Percentiles rank a stretch among this genome's conserved stretches.
Evolutionary conservation across 805 yeast species (phyloP).

Genomic region (Brettanomyces custersianus): DNA sequence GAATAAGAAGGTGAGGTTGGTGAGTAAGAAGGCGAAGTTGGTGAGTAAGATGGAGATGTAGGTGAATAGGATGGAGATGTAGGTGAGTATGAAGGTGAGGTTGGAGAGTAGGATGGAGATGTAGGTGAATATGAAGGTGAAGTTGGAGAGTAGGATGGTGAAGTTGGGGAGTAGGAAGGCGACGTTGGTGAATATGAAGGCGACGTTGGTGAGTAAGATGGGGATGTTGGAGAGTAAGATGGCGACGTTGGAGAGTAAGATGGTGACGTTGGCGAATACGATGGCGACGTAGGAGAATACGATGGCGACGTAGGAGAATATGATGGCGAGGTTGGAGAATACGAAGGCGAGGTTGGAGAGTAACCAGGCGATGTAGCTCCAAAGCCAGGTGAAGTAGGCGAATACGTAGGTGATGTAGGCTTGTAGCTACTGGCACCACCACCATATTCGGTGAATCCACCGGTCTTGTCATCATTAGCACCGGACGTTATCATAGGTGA

Average conservation of each 20-base stretch:
- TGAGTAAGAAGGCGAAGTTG: conserved; percentile 50
- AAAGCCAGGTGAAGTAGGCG: conserved; percentile 38
- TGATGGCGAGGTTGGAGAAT: conserved; percentile 44
- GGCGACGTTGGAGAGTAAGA: conserved; percentile 70
- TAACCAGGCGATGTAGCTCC: conserved; percentile 40
- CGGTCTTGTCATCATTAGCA: conserved; percentile 60
- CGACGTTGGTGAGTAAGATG: conserved; percentile 60
- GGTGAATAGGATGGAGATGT: conserved; percentile 64
- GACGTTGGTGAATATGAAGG: conserved; percentile 75
- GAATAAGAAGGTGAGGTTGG: conserved; percentile 66
- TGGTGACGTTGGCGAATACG: conserved; percentile 55
- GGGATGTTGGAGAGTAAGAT: conserved; percentile 60
- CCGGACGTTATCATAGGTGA: conserved; percentile 92
- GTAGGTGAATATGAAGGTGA: conserved; percentile 53
- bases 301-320: conserved; percentile 57
- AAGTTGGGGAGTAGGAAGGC: conserved; percentile 69
- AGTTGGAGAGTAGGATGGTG: conserved; percentile 54
- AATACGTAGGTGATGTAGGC: conserved; percentile 41
- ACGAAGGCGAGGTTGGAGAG: conserved; percentile 51
- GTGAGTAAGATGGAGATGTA: conserved; percentile 49
- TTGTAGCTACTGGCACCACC: conserved; percentile 27
- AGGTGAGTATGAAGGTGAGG: conserved; percentile 74
- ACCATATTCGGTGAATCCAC: conserved; percentile 86
- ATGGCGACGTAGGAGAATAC: conserved; percentile 69
- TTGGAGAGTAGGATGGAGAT: conserved; percentile 62